phyloP scores from a whole-genome alignment of 768 basidiomycete genomes.

The Termitomyces sp. region DNA sequence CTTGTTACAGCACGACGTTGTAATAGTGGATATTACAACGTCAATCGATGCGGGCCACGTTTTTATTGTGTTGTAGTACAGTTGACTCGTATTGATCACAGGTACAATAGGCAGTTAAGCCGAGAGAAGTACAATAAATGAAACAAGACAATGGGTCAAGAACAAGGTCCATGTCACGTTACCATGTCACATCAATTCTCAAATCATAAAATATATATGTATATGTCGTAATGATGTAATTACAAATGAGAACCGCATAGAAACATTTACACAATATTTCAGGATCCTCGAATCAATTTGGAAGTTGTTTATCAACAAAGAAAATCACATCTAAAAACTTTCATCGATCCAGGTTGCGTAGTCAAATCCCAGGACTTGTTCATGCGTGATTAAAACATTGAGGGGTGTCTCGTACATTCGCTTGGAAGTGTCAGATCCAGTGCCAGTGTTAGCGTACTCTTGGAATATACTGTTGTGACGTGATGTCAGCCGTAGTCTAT shows the following conservation, averaged over 20 bases:
- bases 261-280: neutral
- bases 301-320: neutral
- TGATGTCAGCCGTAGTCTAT: neutral
- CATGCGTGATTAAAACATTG: constrained; percentile 14
- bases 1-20: neutral
- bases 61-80: no score
- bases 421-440: constrained; percentile 17
- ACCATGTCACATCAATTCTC: neutral
- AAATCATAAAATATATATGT: no score
- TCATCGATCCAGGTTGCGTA: constrained; percentile 18
- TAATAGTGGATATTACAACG: no score
- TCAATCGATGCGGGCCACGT: neutral
- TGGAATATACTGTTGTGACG: constrained; percentile 13
- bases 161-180: neutral
- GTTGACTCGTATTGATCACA: neutral
- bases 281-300: neutral
- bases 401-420: constrained; percentile 17
- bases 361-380: constrained; percentile 16
- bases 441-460: constrained; percentile 21
- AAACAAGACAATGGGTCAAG: neutral
- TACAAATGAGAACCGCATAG: neutral
- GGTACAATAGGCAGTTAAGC: neutral
- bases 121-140: no score
- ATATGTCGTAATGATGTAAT: no score
- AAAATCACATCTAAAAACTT: constrained; percentile 5